These are phyloP conservation scores for Penicillium manginii DNA, from an alignment of 495 filamentous ascomycete species.

Conservation along the genomic window DNA sequence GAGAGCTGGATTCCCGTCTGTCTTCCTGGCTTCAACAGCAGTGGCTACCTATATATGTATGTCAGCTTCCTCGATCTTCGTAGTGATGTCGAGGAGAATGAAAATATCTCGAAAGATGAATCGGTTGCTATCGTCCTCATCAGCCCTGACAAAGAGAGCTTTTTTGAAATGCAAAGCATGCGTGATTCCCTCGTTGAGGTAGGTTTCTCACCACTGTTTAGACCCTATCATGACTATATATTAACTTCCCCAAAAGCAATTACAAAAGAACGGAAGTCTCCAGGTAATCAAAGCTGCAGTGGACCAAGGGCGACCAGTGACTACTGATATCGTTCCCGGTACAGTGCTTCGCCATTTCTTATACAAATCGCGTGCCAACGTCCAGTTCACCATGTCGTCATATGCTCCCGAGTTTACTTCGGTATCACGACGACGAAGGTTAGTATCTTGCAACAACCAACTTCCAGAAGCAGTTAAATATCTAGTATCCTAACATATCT, in stretches of 20 bases:
- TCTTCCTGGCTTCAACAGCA: slow-evolving; percentile 95
- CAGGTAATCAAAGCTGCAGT: slow-evolving; percentile 75
- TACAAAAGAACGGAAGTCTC: slow-evolving; percentile 76
- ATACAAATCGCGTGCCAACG: slow-evolving; percentile 90
- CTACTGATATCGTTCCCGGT: slow-evolving; percentile 76
- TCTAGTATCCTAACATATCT: slow-evolving; percentile 2
- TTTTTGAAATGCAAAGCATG: slow-evolving; percentile 88
- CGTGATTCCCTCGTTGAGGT: slow-evolving; percentile 75
- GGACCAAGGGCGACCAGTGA: slow-evolving; percentile 66
- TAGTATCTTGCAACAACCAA: background rate
- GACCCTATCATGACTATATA: background rate
- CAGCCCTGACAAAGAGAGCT: slow-evolving; percentile 87
- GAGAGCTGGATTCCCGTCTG: slow-evolving; percentile 99
- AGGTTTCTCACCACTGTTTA: slow-evolving; percentile 5
- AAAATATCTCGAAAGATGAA: slow-evolving; percentile 59
- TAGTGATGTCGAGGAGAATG: slow-evolving; percentile 36
- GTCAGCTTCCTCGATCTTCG: slow-evolving; percentile 79
- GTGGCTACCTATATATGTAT: slow-evolving; percentile 98
- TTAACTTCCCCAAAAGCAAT: slow-evolving; percentile 45
- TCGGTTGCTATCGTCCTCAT: slow-evolving; percentile 92
- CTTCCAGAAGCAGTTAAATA: background rate
- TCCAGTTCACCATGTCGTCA: slow-evolving; percentile 91
- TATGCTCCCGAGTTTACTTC: slow-evolving; percentile 72
- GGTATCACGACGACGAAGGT: slow-evolving; percentile 68
- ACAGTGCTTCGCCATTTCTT: slow-evolving; percentile 86